phyloP scores from a whole-genome alignment of 345 rosid genomes.

The Salix purpurea region DNA sequence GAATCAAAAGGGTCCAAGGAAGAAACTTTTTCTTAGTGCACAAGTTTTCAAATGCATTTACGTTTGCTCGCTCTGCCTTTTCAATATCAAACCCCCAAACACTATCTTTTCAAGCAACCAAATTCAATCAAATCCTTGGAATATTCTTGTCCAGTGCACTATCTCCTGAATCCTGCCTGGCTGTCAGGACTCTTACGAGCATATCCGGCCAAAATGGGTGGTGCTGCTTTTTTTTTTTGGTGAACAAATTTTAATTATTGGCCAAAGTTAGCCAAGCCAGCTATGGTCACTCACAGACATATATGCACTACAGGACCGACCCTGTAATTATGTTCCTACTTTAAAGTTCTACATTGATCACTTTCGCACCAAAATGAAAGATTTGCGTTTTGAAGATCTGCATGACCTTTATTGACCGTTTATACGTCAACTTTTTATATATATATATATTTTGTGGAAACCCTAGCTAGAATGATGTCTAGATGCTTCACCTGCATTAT shows the following conservation, averaged over 20 bases:
- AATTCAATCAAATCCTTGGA: not conserved
- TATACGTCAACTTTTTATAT: not conserved
- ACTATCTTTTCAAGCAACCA: not conserved
- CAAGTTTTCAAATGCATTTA: conserved; percentile 21
- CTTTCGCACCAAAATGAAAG: not conserved
- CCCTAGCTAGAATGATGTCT: conserved; percentile 1
- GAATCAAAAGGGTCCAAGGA: conserved; percentile 9
- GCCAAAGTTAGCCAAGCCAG: not conserved
- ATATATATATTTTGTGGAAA: not conserved
- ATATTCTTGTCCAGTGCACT: not conserved
- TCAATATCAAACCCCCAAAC: not conserved
- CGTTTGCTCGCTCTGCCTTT: not conserved
- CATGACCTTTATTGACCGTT: conserved; percentile 21
- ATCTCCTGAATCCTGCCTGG: not conserved
- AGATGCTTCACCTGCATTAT: conserved; percentile 6
- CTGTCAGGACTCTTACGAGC: not conserved
- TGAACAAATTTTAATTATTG: not conserved
- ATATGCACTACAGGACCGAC: not conserved
- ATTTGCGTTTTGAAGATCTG: not conserved
- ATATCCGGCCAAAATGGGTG: not conserved
- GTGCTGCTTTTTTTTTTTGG: too few species aligned
- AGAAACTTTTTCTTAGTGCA: conserved; percentile 12
- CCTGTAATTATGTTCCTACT: not conserved
- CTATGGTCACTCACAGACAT: not conserved
- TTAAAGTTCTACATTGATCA: not conserved